A percentile compares a stretch with the other conserved stretches of the same genome.
Evolutionary conservation across 257 asterid genomes (phyloP).

Genomic region (Petunia axillaris): DNA sequence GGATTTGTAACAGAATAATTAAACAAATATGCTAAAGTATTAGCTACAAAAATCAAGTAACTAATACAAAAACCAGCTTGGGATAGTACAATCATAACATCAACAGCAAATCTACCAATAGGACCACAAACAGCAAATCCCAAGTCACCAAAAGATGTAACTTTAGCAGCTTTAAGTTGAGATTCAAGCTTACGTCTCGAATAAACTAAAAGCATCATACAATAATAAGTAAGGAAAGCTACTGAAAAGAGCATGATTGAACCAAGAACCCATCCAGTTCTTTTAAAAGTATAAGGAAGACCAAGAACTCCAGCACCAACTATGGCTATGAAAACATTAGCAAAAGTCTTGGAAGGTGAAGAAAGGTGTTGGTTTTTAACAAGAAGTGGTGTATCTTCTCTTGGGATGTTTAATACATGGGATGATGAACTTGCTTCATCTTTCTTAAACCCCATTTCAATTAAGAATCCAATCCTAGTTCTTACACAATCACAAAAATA

Average conservation of each 20-base stretch:
- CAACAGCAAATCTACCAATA: constrained; percentile 72
- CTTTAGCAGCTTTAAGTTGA: constrained; percentile 36
- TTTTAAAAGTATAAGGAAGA: constrained; percentile 87
- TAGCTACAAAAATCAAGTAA: constrained; percentile 69
- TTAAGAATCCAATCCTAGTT: background rate
- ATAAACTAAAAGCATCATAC: constrained; percentile 77
- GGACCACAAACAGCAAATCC: constrained; percentile 79
- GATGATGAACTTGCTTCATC: constrained; percentile 61
- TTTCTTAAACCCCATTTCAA: constrained; percentile 29
- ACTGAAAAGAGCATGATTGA: constrained; percentile 58
- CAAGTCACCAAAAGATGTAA: constrained; percentile 81
- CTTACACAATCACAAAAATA: background rate
- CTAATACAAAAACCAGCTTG: constrained; percentile 90
- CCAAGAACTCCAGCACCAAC: constrained; percentile 96
- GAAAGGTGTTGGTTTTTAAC: constrained; percentile 46
- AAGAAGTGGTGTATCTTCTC: constrained; percentile 74
- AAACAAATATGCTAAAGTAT: constrained; percentile 63
- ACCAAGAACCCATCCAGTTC: constrained; percentile 81
- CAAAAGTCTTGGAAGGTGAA: constrained; percentile 76
- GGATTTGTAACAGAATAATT: constrained; percentile 42
- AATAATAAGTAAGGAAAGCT: constrained; percentile 67
- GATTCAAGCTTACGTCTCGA: constrained; percentile 64
- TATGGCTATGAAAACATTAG: constrained; percentile 77
- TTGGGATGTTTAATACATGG: constrained; percentile 47
- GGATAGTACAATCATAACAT: constrained; percentile 72